phyloP scores from a whole-genome alignment of 257 asterid species.

The Misopates orontium region DNA sequence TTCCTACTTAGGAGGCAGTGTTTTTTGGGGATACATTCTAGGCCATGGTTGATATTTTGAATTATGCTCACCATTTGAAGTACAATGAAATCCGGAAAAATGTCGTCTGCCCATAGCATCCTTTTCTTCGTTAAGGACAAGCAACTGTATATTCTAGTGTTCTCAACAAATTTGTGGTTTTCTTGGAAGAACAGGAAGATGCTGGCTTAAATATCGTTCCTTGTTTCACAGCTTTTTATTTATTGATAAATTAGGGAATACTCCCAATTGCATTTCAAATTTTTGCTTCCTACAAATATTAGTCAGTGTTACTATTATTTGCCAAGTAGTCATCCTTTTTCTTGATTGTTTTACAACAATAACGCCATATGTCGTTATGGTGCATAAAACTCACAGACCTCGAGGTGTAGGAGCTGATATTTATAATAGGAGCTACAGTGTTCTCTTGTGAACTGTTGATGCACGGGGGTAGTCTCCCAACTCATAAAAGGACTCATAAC shows the following conservation, averaged over 20 bases:
- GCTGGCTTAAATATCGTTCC: constrained; percentile 6
- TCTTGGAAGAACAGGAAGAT: constrained; percentile 18
- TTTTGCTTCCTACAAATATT: no score
- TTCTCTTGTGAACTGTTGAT: constrained; percentile 24
- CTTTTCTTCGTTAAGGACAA: constrained; percentile 10
- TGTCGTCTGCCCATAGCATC: no score
- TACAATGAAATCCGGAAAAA: no score
- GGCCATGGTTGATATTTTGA: constrained; percentile 8
- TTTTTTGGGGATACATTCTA: constrained; percentile 18
- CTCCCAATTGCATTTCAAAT: neutral
- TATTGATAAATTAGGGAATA: neutral
- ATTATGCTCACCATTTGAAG: neutral
- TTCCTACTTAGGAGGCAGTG: constrained; percentile 23
- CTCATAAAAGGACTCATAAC: constrained; percentile 7
- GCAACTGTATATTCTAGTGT: neutral
- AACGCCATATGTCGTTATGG: neutral
- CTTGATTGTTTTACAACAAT: no score
- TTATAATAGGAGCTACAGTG: constrained; percentile 11
- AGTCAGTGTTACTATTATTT: constrained; percentile 3
- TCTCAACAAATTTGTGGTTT: constrained; percentile 8
- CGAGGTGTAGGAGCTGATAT: constrained; percentile 17
- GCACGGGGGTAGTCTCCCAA: constrained; percentile 15
- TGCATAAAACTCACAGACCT: neutral
- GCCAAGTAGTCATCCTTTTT: neutral
- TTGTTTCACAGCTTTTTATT: neutral